Conservation (phyloP, 1,284 basidiomycete genomes). For the Rhodofomes roseus region DNA sequence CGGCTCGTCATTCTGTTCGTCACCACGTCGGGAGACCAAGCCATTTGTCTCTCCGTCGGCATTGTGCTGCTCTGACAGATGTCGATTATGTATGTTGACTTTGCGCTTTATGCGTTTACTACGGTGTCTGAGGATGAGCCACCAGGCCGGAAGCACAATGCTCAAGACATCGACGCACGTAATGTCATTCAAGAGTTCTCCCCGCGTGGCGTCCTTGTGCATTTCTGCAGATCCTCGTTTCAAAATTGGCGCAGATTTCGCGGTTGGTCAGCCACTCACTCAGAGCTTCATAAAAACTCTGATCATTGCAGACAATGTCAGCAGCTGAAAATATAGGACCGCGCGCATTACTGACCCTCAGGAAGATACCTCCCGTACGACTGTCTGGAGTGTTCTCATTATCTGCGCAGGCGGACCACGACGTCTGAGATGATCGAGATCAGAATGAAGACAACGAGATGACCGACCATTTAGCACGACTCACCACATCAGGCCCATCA, state of each 20-base stretch:
- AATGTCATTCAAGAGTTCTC: neutral
- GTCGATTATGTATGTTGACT: neutral
- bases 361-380: constrained; percentile 11
- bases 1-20: too few species aligned
- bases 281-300: neutral
- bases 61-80: too few species aligned
- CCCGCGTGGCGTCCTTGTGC: neutral
- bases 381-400: constrained; percentile 8
- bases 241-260: neutral
- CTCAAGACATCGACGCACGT: neutral
- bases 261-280: neutral
- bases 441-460: too few species aligned
- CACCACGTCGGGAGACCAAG: too few species aligned
- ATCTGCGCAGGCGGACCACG: constrained; percentile 16
- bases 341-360: constrained; percentile 4
- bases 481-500: constrained; percentile 9
- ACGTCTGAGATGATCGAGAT: constrained; percentile 2
- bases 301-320: neutral
- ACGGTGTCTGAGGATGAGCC: neutral
- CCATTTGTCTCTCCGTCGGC: too few species aligned
- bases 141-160: neutral
- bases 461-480: neutral
- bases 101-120: neutral
- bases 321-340: neutral
- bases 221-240: neutral